Base-by-base conservation (phyloP, 257 asterid genomes). In the Capsicum chinense region DNA sequence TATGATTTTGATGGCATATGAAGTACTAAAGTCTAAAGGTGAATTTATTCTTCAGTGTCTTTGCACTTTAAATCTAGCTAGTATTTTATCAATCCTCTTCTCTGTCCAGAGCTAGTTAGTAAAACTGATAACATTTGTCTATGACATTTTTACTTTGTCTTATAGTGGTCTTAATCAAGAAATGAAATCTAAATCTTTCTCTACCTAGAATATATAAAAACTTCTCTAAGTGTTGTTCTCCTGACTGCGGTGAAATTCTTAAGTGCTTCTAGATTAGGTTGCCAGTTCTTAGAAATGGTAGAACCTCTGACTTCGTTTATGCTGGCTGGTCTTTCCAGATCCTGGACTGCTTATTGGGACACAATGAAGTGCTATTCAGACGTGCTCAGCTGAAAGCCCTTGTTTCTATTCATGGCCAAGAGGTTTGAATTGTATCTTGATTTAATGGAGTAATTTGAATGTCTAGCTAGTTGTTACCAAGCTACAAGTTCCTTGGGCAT, bases 331-430 rank as follows among this genome's bases (percentile, higher is more conserved):
- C 74, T 78, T 81, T 87, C 62, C 90, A 97, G 99, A 90, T 97
- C 64, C 93, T 95, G 81, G 99, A 97, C 87, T 95, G 91, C 37
- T 94, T 89, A 59, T 88, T 97, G 88, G 99, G 99, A 80, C 99
- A 97, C 85, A 92, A 89, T 80, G 99, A 97, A 80, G 97, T 95
- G n/a, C 86, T 97, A 52, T 97, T 97, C 86, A 93, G 99, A 90
- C 94, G 99, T 82, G 97, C 98, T 83, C 99, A 97, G 91, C 87
- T 95, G 90, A 97, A 97, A 90, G 99, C 96, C 85, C 95, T 97
- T 54, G 99, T 97, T 87, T 94, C 99, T 74, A 97, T 97, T 88
- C 99, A 97, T 82, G 37, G 98, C 87, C 91, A 89, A 86, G 99
- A 95, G 99, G 99, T 96, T 63, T n/a, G 81, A 42, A 19, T 59